Evolutionary conservation across 2,329 filamentous ascomycete genomes (phyloP).

Genomic region (Xylaria sp.): DNA sequence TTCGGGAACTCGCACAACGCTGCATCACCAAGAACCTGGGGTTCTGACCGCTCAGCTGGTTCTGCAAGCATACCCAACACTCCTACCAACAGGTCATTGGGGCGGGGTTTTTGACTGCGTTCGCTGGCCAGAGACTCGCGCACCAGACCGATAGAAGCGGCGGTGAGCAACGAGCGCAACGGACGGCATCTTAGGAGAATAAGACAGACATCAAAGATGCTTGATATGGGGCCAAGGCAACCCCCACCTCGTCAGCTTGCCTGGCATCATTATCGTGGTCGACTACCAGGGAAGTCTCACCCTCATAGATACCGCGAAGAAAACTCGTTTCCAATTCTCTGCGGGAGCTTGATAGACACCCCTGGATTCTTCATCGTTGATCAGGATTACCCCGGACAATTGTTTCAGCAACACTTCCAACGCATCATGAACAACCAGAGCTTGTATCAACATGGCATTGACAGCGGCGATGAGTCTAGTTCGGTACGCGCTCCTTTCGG

Average conservation of each 20-base stretch:
- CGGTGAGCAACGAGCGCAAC: conserved; percentile 35
- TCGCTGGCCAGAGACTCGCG: conserved; percentile 29
- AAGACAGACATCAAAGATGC: conserved; percentile 30
- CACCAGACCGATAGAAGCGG: conserved; percentile 36
- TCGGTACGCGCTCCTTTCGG: conserved; percentile 31
- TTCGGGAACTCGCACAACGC: conserved; percentile 42
- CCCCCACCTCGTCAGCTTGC: conserved; percentile 18
- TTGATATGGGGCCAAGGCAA: conserved; percentile 25
- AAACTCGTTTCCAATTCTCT: conserved; percentile 17
- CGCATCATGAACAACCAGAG: conserved; percentile 34
- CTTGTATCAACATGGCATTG: conserved; percentile 32
- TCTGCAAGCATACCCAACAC: conserved; percentile 43
- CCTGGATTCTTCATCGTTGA: conserved; percentile 16
- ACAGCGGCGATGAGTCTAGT: conserved; percentile 36
- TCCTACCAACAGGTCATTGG: conserved; percentile 24
- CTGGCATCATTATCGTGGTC: conserved; percentile 16
- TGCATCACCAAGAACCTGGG: conserved; percentile 41
- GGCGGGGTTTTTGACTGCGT: conserved; percentile 37
- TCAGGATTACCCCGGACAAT: conserved; percentile 15
- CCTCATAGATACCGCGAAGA: conserved; percentile 25
- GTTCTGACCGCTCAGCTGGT: conserved; percentile 40
- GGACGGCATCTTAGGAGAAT: conserved; percentile 20
- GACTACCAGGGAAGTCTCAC: conserved; percentile 37
- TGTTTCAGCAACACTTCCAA: conserved; percentile 32
- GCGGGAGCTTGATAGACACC: conserved; percentile 9